phyloP scores from a whole-genome alignment of 306 rosid species.

The Macrotyloma uniflorum region DNA sequence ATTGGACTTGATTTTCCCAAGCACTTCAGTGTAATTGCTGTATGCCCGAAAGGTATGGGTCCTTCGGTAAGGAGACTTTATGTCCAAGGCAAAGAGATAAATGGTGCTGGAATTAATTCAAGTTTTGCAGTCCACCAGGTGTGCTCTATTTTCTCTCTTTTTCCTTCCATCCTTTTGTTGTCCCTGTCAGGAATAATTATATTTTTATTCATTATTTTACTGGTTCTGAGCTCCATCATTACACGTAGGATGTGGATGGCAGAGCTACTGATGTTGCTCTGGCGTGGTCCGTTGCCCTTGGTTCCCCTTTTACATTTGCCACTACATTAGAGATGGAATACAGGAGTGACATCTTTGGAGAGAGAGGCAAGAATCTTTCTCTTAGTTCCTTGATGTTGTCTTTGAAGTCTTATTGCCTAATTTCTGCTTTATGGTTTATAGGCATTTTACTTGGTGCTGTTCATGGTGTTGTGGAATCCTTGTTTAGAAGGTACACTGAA shows the following conservation, averaged over 20 bases:
- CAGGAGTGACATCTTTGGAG: slow-evolving; percentile 97
- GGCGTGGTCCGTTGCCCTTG: slow-evolving; percentile 99
- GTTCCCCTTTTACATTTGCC: slow-evolving; percentile 96
- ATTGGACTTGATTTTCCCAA: slow-evolving; percentile 87
- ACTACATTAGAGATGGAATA: slow-evolving; percentile 96
- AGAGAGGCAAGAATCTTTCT: slow-evolving; percentile 65
- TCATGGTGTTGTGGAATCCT: slow-evolving; percentile 93
- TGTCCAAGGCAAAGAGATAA: slow-evolving; percentile 93
- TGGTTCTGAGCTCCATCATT: slow-evolving; percentile 20
- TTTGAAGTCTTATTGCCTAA: slow-evolving; percentile 24
- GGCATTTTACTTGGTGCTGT: slow-evolving; percentile 99
- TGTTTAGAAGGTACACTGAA: slow-evolving; percentile 91
- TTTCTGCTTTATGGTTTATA: slow-evolving; percentile 39
- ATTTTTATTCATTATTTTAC: neutral
- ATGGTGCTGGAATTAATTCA: slow-evolving; percentile 98
- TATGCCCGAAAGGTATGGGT: slow-evolving; percentile 99
- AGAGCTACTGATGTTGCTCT: slow-evolving; percentile 94
- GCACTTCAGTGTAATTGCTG: slow-evolving; percentile 91
- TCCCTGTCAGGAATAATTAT: neutral
- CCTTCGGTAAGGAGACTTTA: slow-evolving; percentile 98
- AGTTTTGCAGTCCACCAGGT: slow-evolving; percentile 98
- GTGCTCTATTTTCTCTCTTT: neutral
- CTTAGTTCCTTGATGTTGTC: neutral
- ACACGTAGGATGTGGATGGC: slow-evolving; percentile 88
- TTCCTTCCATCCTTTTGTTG: neutral